Conservation (phyloP, 495 filamentous ascomycete species). For the Neurospora cerealis region DNA sequence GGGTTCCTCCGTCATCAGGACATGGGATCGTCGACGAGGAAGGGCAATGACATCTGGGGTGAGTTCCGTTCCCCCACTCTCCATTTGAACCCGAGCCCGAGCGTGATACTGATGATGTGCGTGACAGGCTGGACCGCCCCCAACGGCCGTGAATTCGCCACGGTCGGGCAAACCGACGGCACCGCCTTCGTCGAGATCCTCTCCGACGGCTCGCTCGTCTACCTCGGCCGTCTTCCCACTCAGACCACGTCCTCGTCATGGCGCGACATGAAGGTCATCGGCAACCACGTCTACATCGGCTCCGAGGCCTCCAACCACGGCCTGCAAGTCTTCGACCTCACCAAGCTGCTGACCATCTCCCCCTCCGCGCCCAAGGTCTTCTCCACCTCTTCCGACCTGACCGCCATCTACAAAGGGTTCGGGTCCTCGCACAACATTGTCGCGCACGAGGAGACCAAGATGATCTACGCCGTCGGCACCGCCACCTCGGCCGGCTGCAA, state of each 20-base stretch:
- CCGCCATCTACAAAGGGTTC: conserved; percentile 13
- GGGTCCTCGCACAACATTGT: conserved; percentile 35
- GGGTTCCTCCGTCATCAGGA: conserved; percentile 11
- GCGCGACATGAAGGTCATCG: conserved; percentile 36
- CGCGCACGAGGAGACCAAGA: conserved; percentile 35
- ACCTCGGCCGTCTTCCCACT: conserved; percentile 38
- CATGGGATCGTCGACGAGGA: conserved; percentile 9
- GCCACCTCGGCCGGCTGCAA: conserved; percentile 29
- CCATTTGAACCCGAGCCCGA: background rate
- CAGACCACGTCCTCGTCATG: conserved; percentile 25
- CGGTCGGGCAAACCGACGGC: conserved; percentile 40
- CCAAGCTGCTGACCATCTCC: conserved; percentile 20
- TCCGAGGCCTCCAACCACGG: conserved; percentile 34
- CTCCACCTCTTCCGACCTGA: conserved; percentile 12
- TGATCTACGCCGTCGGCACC: conserved; percentile 36
- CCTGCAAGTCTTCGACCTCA: conserved; percentile 41
- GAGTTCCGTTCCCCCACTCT: background rate
- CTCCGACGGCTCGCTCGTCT: conserved; percentile 29
- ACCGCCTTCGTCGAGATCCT: conserved; percentile 40
- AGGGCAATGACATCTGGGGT: conserved; percentile 10
- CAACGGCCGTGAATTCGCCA: conserved; percentile 37
- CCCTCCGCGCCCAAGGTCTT: conserved; percentile 12
- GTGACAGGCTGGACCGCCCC: conserved; percentile 36
- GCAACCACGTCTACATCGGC: conserved; percentile 36
- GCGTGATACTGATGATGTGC: background rate